Percentiles rank a stretch among this genome's conserved stretches.
Evolutionary conservation across 1,139 yeast species (phyloP).

Genomic region (Debaryomyces sp.): DNA sequence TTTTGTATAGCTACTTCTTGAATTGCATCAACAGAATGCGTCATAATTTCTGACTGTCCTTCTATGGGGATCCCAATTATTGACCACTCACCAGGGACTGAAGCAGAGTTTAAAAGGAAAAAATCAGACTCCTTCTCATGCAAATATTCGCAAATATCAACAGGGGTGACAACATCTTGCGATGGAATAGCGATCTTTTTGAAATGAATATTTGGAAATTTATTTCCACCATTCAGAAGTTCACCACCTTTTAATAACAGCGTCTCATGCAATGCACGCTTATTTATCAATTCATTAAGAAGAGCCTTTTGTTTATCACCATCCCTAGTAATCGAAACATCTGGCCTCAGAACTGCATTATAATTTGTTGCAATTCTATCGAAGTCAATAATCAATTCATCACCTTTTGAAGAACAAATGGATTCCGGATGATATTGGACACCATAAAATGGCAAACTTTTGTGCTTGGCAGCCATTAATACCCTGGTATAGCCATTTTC

Average conservation of each 20-base stretch:
- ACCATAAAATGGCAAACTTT: conserved; percentile 72
- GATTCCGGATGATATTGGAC: conserved; percentile 99
- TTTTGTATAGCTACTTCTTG: conserved; percentile 21
- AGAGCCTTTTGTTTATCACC: not conserved
- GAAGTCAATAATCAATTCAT: conserved; percentile 60
- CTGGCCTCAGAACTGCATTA: conserved; percentile 25
- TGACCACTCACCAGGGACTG: conserved; percentile 85
- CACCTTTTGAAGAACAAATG: conserved; percentile 76
- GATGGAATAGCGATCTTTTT: conserved; percentile 18
- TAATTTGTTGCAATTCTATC: conserved; percentile 51
- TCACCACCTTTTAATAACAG: conserved; percentile 7
- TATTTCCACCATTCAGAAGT: not conserved
- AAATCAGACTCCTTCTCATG: conserved; percentile 39
- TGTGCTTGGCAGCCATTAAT: conserved; percentile 80
- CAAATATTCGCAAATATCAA: conserved; percentile 55
- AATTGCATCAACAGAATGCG: conserved; percentile 59
- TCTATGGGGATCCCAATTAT: conserved; percentile 72
- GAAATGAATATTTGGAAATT: conserved; percentile 14
- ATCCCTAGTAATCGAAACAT: not conserved
- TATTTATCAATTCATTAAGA: conserved; percentile 1
- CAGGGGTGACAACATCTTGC: conserved; percentile 21
- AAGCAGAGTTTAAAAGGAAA: conserved; percentile 70
- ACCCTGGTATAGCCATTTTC: conserved; percentile 31
- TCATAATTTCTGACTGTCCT: conserved; percentile 56
- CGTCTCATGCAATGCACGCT: conserved; percentile 1